These are phyloP conservation scores for Harrya chromipes DNA, from an alignment of 768 basidiomycete genomes.

Conservation along the genomic window DNA sequence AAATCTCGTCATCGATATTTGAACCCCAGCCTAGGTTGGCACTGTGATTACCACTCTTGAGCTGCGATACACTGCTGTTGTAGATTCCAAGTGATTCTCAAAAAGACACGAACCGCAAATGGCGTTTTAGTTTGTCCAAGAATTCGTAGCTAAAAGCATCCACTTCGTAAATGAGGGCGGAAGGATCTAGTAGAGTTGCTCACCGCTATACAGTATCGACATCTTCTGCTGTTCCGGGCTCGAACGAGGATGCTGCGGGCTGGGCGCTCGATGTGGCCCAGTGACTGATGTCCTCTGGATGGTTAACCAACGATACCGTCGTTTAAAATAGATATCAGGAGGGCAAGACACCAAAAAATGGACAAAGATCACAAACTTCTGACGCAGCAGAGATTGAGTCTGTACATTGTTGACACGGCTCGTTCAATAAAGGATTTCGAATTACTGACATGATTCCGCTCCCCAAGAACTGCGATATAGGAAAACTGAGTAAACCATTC, in stretches of 20 bases:
- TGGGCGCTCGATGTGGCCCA: slow-evolving; percentile 52
- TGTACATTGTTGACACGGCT: slow-evolving; percentile 36
- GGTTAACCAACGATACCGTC: slow-evolving; percentile 20
- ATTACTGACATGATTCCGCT: background rate
- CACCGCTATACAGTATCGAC: slow-evolving; percentile 49
- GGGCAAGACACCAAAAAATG: background rate
- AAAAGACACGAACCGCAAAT: slow-evolving; percentile 18
- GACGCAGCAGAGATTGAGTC: slow-evolving; percentile 41
- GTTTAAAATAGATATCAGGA: background rate
- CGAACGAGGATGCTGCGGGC: slow-evolving; percentile 49
- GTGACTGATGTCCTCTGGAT: slow-evolving; percentile 43
- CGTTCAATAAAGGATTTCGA: background rate
- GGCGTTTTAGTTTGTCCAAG: slow-evolving; percentile 43
- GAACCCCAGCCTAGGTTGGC: slow-evolving; percentile 51
- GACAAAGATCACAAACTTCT: slow-evolving; percentile 45
- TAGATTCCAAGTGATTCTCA: no score
- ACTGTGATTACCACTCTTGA: slow-evolving; percentile 62
- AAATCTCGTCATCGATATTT: slow-evolving; percentile 54
- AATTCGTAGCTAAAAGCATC: slow-evolving; percentile 6
- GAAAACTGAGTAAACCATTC: background rate
- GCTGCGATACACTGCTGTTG: slow-evolving; percentile 27
- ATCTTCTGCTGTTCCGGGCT: slow-evolving; percentile 54
- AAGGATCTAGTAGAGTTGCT: background rate
- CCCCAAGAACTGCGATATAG: background rate
- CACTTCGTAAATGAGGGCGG: background rate